A percentile compares a stretch with the other conserved stretches of the same genome.
phyloP scores from a whole-genome alignment of 2,329 filamentous ascomycete species.

The Penicillium fuscoglaucum region DNA sequence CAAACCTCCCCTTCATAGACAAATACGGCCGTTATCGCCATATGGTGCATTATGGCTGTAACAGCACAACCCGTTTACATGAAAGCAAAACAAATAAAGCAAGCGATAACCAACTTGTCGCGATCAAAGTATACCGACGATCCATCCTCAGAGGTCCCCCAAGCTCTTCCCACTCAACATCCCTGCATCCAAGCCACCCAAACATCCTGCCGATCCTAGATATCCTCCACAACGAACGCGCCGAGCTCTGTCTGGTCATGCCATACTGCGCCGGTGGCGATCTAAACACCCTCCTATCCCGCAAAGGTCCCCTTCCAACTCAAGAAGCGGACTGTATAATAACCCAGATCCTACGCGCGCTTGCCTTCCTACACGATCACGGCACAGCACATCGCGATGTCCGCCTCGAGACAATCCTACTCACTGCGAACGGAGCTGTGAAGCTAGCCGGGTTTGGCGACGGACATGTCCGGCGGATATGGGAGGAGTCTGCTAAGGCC shows the following conservation, averaged over 20 bases:
- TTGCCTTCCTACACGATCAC: constrained; percentile 69
- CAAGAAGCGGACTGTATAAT: constrained; percentile 86
- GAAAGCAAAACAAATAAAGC: constrained; percentile 12
- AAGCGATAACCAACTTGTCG: constrained; percentile 17
- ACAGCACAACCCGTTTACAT: constrained; percentile 30
- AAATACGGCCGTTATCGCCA: constrained; percentile 30
- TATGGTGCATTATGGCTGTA: constrained; percentile 31
- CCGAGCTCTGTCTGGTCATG: constrained; percentile 33
- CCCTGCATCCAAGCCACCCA: constrained; percentile 28
- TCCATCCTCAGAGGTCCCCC: constrained; percentile 12
- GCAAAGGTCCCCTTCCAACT: constrained; percentile 75
- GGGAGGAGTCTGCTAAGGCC: constrained; percentile 16
- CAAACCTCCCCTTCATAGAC: constrained; percentile 15
- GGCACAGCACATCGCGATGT: constrained; percentile 91
- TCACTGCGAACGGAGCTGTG: constrained; percentile 75
- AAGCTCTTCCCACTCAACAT: constrained; percentile 3
- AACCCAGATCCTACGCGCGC: constrained; percentile 56
- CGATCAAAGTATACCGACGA: constrained; percentile 33
- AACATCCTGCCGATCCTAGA: constrained; percentile 33
- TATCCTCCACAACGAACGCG: constrained; percentile 28
- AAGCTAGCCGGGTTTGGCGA: constrained; percentile 92
- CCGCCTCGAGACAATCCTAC: constrained; percentile 91
- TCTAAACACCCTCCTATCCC: constrained; percentile 75
- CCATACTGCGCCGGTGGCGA: constrained; percentile 73
- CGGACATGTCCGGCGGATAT: constrained; percentile 70